Base-by-base conservation (phyloP, 805 yeast genomes). In the Wickerhamiella vanderwaltii region DNA sequence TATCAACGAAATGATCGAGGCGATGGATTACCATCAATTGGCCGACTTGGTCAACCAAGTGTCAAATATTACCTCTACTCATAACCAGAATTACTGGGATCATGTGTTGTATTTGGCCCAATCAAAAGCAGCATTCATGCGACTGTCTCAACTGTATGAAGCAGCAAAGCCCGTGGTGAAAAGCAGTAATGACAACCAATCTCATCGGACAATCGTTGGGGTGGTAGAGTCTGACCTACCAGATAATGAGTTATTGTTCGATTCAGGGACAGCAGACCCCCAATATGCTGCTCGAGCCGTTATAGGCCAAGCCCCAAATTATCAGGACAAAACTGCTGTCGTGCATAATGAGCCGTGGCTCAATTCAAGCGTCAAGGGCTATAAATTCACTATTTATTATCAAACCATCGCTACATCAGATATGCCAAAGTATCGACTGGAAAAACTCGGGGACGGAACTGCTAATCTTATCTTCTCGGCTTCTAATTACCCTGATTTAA, bases 311-410 rank as follows among this genome's bases (percentile, higher is more conserved):
- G 23, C 32, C 9, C 30, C 46, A 3, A 39, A 43, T 11, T 43
- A 43, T 19, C 41, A 47, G 46, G 39, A 51, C 35, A 29, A 41
- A 41, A 32, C 43, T 50, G 34, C 56, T 48, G 36, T 51, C 46
- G 48, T 56, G 55, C 32, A 63, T 57, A 40, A 43, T 49, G 6
- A 40, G 24, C 29, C 39, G n/a, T 33, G 39, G 39, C 39, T 40
- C 25, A 29, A 26, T 13, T 17, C 39, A 2, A 33, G 34, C 18
- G 62, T 59, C 12, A 60, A 56, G 43, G 67, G 67, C 3, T 62
- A 62, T 46, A 50, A 48, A 33, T 62, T 62, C 48, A 58, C 60
- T 39, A 46, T 62, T 2, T 56, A 45, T 35, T 62, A 61, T 38
- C 66, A 65, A 1, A 54, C 53, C 17, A 43, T 63, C 16, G 46